Evolutionary conservation across 2,329 filamentous ascomycete species (phyloP), one percentile per base, ranked within the genome.

Genomic region (Tolypocladium ovalisporum): DNA sequence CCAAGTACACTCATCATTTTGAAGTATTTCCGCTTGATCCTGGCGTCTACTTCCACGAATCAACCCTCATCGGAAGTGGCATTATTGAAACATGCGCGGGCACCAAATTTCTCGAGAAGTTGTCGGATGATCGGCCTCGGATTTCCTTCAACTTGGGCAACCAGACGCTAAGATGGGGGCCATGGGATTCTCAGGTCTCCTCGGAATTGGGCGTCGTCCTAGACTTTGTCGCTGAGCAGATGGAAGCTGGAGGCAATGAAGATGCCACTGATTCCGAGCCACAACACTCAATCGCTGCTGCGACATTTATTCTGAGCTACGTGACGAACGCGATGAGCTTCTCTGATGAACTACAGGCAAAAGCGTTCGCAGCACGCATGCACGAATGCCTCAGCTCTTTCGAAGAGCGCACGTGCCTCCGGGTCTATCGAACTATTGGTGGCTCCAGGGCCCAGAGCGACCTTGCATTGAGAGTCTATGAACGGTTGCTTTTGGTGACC

Each of bases 201-300:
- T 85, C 83, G 4, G 83, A 87, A 62, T 62, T 86, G 24, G 83
- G 84, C 2, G 73, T 86, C 42, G 68, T 84, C n/a, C 71, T 85
- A 58, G 84, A 87, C 66, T 82, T 77, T 67, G 70, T 86, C 36
- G 66, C 71, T 13, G 81, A 85, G 37, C 72, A 79, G 52, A 58
- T 73, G n/a, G 67, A 70, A 58, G 58, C 53, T 29, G 51, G 22
- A 47, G 17, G 32, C 34, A n/a, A 35, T n/a, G 22, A 37, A 6
- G 54, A 19, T 9, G 13, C 24, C 27, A 17, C 15, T 22, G 35
- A 52, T 5, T 8, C 56, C 5, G 57, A 62, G 22, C 54, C 60
- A n/a, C 58, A 56, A 47, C 61, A 60, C 47, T 58, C 65, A 34
- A 40, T 66, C 3, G 64, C 70, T 19, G 70, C 70, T 36, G 73